Conservation (phyloP, 1,139 yeast genomes). For the Chernovozyma aurita region DNA sequence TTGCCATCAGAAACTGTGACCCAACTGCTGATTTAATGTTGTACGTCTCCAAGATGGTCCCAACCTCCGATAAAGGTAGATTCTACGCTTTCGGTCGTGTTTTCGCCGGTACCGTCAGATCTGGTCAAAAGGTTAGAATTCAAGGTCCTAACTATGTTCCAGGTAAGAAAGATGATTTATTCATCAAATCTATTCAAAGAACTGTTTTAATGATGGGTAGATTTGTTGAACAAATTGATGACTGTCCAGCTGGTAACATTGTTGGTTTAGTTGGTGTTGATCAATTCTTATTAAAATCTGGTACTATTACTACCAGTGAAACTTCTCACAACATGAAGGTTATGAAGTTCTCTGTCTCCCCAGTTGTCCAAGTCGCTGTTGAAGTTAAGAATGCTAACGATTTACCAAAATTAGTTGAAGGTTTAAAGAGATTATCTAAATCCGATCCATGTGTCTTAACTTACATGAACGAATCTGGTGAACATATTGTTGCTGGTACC, state of each 20-base stretch:
- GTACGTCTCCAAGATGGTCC: slow-evolving; percentile 99
- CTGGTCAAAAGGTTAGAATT: slow-evolving; percentile 99
- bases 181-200: slow-evolving; percentile 97
- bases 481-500: slow-evolving; percentile 99
- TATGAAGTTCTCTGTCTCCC: slow-evolving; percentile 99
- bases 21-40: slow-evolving; percentile 98
- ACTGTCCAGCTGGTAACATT: slow-evolving; percentile 99
- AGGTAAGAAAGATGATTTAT: slow-evolving; percentile 97
- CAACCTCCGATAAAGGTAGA: slow-evolving; percentile 99
- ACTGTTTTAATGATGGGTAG: slow-evolving; percentile 99
- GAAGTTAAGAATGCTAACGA: slow-evolving; percentile 99
- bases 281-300: slow-evolving; percentile 98
- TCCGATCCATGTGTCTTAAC: slow-evolving; percentile 98
- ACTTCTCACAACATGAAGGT: slow-evolving; percentile 99
- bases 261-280: slow-evolving; percentile 99
- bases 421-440: slow-evolving; percentile 99
- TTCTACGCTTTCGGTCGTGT: slow-evolving; percentile 99
- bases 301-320: slow-evolving; percentile 97
- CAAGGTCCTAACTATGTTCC: slow-evolving; percentile 99
- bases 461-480: slow-evolving; percentile 90
- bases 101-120: slow-evolving; percentile 98
- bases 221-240: slow-evolving; percentile 96
- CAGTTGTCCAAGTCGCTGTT: slow-evolving; percentile 99
- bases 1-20: slow-evolving; percentile 97
- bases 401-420: slow-evolving; percentile 99